Base-by-base conservation (phyloP, 805 yeast genomes). In the Wickerhamomyces xylosicus region DNA sequence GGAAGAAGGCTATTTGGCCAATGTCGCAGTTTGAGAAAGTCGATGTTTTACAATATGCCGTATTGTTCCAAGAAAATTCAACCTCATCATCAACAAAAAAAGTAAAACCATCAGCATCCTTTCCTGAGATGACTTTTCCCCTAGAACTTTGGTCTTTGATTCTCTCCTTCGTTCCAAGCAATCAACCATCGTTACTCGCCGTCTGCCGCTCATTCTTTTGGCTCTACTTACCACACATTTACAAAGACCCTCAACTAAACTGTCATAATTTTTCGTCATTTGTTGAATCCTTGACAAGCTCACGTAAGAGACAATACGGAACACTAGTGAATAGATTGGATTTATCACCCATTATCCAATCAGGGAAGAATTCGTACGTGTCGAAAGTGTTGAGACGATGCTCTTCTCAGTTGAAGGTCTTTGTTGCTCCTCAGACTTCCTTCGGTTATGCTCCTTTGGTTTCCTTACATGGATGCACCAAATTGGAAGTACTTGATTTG, bases 391-490 rank as follows among this genome's bases (percentile, higher is more conserved):
- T 92, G 40, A 74, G 95, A 50, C 68, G 95, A 32, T 84, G 95
- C 39, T 72, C 87, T 8, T 57, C 68, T 16, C 71, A 67, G 31
- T 62, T 92, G 36, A 72, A 77, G 45, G 63, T 68, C 10, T 87
- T 92, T 50, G 72, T 83, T 7, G 96, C 97, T 0, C 95, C 97
- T 3, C 97, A 90, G 55, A 80, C 97, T 25, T 82, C 94, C 62
- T 90, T 92, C 64, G 98, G 98, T 0, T 71, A 78, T 37, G 83
- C 95, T 2, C 97, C 97, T 1, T 62, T 90, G 47, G 72, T 85
- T n/a, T 78, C 94, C 37, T 65, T 92, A 34, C 72, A 84, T 41
- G 66, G 78, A 33, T 92, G 98, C 56, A 62, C 62, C 18, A 66
- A 70, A 21, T 62, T 90, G 41, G 67, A 67, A 45, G 71, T 75